phyloP scores from a whole-genome alignment of 306 rosid genomes.

The Pachyrhizus erosus region DNA sequence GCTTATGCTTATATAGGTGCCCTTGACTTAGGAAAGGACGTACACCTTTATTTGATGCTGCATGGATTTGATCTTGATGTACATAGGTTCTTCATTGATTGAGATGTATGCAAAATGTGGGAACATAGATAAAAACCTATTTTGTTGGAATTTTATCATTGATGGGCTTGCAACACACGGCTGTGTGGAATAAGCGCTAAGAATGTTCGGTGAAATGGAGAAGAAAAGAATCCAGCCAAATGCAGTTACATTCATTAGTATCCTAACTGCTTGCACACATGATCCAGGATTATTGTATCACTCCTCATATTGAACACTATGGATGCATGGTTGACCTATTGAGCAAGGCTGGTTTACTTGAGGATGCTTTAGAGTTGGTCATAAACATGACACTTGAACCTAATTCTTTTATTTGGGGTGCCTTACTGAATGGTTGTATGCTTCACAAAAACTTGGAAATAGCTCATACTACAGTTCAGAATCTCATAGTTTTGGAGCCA shows the following conservation, averaged over 20 bases:
- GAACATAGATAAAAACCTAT: conserved; percentile 73
- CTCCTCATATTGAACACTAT: conserved; percentile 70
- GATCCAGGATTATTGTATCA: conserved; percentile 56
- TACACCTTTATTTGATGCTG: conserved; percentile 62
- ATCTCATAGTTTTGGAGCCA: conserved; percentile 71
- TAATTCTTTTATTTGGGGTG: conserved; percentile 80
- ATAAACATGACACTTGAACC: conserved; percentile 62
- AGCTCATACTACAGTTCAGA: conserved; percentile 58
- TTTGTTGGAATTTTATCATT: conserved; percentile 83
- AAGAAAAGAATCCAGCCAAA: conserved; percentile 66
- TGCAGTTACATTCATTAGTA: conserved; percentile 70
- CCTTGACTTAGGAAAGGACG: conserved; percentile 74
- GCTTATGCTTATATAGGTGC: conserved; percentile 88
- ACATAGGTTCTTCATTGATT: conserved; percentile 74
- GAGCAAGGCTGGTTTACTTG: conserved; percentile 81
- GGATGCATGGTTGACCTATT: conserved; percentile 88
- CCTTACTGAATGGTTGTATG: conserved; percentile 83
- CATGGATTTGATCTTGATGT: conserved; percentile 73
- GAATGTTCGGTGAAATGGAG: conserved; percentile 69
- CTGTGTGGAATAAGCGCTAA: conserved; percentile 56
- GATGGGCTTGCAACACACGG: conserved; percentile 85
- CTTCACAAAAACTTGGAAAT: conserved; percentile 66
- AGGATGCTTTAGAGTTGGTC: conserved; percentile 71
- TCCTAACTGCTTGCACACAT: conserved; percentile 82
- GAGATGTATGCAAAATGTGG: conserved; percentile 95